phyloP scores from a whole-genome alignment of 192 early-diverging fungal genomes.

The Mortierella claussenii region DNA sequence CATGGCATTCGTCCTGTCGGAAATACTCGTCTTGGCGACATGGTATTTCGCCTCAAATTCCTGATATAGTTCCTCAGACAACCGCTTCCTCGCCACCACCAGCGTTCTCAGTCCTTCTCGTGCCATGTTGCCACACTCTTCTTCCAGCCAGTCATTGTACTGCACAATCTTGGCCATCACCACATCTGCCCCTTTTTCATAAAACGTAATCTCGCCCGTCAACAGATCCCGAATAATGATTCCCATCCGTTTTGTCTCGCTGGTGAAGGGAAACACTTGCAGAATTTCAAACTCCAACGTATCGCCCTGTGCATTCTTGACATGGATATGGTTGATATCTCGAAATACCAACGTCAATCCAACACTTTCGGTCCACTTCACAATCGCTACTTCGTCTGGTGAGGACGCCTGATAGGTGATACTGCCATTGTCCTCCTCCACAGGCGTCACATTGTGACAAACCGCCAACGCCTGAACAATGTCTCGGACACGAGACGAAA shows the following conservation, averaged over 20 bases:
- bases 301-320: slow-evolving; percentile 66
- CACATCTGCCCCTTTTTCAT: slow-evolving; percentile 94
- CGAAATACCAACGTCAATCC: slow-evolving; percentile 86
- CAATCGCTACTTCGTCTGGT: slow-evolving; percentile 96
- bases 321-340: slow-evolving; percentile 73
- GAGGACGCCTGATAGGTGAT: slow-evolving; percentile 94
- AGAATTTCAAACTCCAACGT: slow-evolving; percentile 80
- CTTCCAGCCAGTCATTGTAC: slow-evolving; percentile 97
- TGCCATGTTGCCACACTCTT: slow-evolving; percentile 97
- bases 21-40: slow-evolving; percentile 77
- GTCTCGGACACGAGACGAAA: slow-evolving; percentile 86
- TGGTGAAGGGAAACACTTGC: slow-evolving; percentile 98
- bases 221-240: slow-evolving; percentile 80
- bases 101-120: slow-evolving; percentile 94
- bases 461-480: slow-evolving; percentile 89
- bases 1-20: slow-evolving; percentile 76
- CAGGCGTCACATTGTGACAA: slow-evolving; percentile 92
- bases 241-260: slow-evolving; percentile 97
- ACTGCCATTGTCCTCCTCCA: slow-evolving; percentile 65
- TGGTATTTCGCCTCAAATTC: slow-evolving; percentile 71
- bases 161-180: slow-evolving; percentile 91
- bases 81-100: slow-evolving; percentile 86
- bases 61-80: slow-evolving; percentile 77
- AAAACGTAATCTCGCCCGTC: slow-evolving; percentile 85
- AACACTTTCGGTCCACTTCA: slow-evolving; percentile 90